Percentiles rank a stretch among this genome's conserved stretches.
phyloP scores from a whole-genome alignment of 768 basidiomycete species.

The Tylopilus intermedius region DNA sequence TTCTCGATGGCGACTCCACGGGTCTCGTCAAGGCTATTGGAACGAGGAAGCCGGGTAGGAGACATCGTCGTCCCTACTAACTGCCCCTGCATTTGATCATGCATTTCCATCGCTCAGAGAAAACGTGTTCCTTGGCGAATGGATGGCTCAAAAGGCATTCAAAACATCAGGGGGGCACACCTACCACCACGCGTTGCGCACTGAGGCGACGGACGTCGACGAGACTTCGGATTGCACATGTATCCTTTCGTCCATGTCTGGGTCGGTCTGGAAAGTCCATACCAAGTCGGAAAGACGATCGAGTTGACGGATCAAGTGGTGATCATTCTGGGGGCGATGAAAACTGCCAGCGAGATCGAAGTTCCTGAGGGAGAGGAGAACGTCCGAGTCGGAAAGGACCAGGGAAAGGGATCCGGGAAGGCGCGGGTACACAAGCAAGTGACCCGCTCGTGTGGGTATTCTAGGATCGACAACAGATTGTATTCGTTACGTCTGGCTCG shows the following conservation, averaged over 20 bases:
- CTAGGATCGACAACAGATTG: too few relatives aligned
- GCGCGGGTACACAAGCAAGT: slow-evolving; percentile 43
- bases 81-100: not conserved
- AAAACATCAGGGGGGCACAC: not conserved
- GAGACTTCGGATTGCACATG: slow-evolving; percentile 3
- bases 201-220: not conserved
- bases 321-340: slow-evolving; percentile 60
- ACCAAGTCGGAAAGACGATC: slow-evolving; percentile 39
- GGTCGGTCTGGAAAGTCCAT: slow-evolving; percentile 49
- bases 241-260: slow-evolving; percentile 38
- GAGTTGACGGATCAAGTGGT: slow-evolving; percentile 39
- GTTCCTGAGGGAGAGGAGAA: slow-evolving; percentile 42
- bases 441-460: slow-evolving; percentile 37
- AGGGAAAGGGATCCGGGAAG: slow-evolving; percentile 39
- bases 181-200: not conserved
- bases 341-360: slow-evolving; percentile 46
- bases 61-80: too few relatives aligned
- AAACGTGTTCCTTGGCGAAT: slow-evolving; percentile 37
- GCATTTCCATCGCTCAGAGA: slow-evolving; percentile 31
- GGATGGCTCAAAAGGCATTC: slow-evolving; percentile 33
- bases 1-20: slow-evolving; percentile 54
- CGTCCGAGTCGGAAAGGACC: slow-evolving; percentile 39
- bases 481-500: too few relatives aligned
- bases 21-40: slow-evolving; percentile 39
- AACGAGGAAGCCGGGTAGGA: slow-evolving; percentile 14